Evolutionary conservation across 2,329 filamentous ascomycete genomes (phyloP), one percentile per base, ranked within the genome.

Genomic region (Parascedosporium putredinis): DNA sequence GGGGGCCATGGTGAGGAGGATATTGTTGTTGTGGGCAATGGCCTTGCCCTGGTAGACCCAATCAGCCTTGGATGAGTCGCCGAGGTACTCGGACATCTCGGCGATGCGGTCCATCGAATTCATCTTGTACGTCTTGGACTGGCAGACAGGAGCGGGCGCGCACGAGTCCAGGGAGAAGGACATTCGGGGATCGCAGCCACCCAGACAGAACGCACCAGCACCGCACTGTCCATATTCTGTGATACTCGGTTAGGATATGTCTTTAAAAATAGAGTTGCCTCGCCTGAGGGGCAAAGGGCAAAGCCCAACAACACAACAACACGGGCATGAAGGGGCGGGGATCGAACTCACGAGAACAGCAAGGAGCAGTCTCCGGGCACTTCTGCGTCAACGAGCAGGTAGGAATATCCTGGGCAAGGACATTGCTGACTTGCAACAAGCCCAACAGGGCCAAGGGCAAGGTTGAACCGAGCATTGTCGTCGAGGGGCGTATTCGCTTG

Each of bases 151-250:
- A 51, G 77, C 84, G 14, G 93, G 88, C 6, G 87, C 81, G 67
- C 93, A 98, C 2, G 91, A 83, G 57, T 94, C 81, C 58, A 96
- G 76, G 10, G 79, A 79, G 71, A 83, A 86, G 45, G 91, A 97
- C 69, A 83, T 84, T 62, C 82, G 78, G 27, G 89, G 87, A 64
- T 97, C 91, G 72, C 93, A 98, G 55, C 93, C 93, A 59, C 93
- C 93, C 18, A 98, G 79, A 62, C 93, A 98, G 76, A 86, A 97
- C 50, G 90, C 93, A 60, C 93, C 93, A 50, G 89, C 81, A 70
- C 91, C 93, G 62, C 93, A 97, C 67, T 91, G 76, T 59, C 88
- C 88, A 67, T 96, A 97, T 68, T 93, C 88, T 95, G 60, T 47
- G 58, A 38, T 16, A 23, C n/a, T 20, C 8, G 8, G 45, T 47